Conservation (phyloP, 768 basidiomycete genomes). For the Agaricus subrufescens region DNA sequence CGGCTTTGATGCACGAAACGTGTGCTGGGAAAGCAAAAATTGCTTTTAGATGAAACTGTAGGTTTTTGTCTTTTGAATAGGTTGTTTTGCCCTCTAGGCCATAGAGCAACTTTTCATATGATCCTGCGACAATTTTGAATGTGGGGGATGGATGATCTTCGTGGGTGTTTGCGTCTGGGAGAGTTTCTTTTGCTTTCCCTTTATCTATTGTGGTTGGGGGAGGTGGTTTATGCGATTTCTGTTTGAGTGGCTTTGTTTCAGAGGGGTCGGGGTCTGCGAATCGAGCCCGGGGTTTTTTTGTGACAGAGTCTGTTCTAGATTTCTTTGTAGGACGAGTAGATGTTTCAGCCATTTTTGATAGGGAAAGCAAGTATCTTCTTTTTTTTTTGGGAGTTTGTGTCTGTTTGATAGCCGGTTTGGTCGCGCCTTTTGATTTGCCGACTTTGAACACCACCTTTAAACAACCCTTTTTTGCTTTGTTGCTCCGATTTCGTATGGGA, state of each 20-base stretch:
- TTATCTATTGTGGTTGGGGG: conserved; percentile 14
- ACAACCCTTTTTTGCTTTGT: not conserved
- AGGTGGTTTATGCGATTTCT: not conserved
- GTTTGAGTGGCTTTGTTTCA: not conserved
- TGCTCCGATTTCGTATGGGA: not conserved
- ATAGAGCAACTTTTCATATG: conserved; percentile 95
- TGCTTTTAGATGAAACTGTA: conserved; percentile 54
- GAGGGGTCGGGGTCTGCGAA: conserved; percentile 11
- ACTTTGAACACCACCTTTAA: not conserved
- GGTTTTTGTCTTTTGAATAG: conserved; percentile 23
- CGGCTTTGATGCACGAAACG: conserved; percentile 86
- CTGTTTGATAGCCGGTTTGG: conserved; percentile 5
- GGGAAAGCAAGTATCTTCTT: not conserved
- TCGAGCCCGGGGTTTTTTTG: conserved; percentile 8
- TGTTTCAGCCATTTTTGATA: conserved; percentile 3
- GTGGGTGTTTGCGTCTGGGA: conserved; percentile 14
- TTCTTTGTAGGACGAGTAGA: conserved; percentile 4
- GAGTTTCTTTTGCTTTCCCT: conserved; percentile 17
- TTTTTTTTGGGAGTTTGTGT: conserved; percentile 10
- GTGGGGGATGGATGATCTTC: conserved; percentile 40
- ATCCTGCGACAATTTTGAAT: conserved; percentile 88
- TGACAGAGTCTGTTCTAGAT: not conserved
- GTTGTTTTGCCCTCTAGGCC: conserved; percentile 69
- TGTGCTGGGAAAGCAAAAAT: conserved; percentile 98
- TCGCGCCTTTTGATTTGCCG: not conserved